Conservation (phyloP, 169 alveolate genomes). For the Cryptosporidium tyzzeri region DNA sequence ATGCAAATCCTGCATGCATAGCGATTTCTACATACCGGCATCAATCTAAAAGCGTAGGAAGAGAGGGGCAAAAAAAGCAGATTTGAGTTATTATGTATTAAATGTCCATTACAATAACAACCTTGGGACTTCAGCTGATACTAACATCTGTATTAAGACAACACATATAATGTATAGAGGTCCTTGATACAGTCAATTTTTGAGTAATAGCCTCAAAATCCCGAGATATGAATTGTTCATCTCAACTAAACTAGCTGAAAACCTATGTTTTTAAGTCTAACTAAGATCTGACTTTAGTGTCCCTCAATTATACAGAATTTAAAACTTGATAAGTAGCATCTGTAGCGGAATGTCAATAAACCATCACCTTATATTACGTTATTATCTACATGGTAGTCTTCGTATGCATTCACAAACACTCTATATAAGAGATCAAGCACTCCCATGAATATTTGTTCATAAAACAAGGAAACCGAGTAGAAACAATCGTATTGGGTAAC, state of each 20-base stretch:
- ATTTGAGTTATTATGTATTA: not conserved
- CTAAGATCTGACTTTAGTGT: not conserved
- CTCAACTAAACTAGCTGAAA: not conserved
- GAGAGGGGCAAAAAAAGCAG: not conserved
- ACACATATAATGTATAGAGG: not conserved
- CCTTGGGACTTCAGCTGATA: not conserved
- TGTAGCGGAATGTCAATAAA: not conserved
- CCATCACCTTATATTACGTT: conserved; percentile 8
- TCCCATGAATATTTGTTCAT: not conserved
- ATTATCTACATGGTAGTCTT: not conserved
- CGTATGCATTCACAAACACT: not conserved
- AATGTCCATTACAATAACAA: not conserved
- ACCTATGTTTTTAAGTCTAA: not conserved
- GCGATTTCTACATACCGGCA: not conserved
- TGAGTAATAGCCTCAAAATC: not conserved
- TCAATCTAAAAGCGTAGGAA: not conserved
- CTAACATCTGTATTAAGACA: not conserved
- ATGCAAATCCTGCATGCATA: not conserved
- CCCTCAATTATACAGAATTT: not conserved
- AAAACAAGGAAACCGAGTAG: not conserved
- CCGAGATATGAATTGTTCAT: not conserved
- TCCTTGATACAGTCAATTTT: not conserved
- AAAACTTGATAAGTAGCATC: not conserved
- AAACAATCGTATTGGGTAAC: not conserved
- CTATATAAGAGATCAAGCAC: not conserved